Conservation (phyloP, 1,284 basidiomycete species). For the Cutaneotrichosporon daszewskae region DNA sequence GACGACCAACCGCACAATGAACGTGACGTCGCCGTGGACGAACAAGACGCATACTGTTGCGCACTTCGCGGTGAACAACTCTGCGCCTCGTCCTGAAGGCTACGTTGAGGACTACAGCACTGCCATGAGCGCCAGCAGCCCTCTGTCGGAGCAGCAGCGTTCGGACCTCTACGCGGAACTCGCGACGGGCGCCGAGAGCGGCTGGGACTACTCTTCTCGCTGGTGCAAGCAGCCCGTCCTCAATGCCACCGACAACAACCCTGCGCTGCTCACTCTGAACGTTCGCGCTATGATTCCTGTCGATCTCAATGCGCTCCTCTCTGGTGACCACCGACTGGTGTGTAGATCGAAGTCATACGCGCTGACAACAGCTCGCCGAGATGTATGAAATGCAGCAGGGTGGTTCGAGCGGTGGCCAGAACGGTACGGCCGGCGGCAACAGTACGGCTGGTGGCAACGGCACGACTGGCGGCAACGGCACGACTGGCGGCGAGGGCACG, state of each 20-base stretch:
- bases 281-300: conserved; percentile 65
- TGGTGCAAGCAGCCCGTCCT: conserved; percentile 53
- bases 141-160: conserved; percentile 59
- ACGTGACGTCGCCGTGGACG: conserved; percentile 68
- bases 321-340: conserved; percentile 55
- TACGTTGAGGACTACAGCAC: conserved; percentile 65
- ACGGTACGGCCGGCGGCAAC: not conserved
- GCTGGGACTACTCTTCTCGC: conserved; percentile 49
- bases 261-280: conserved; percentile 65
- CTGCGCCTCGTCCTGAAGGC: conserved; percentile 77
- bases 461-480: not conserved
- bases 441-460: not conserved
- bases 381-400: conserved; percentile 54
- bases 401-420: not conserved
- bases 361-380: conserved; percentile 53
- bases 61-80: conserved; percentile 69
- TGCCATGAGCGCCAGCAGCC: conserved; percentile 59
- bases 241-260: conserved; percentile 48
- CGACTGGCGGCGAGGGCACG: not conserved
- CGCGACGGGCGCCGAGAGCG: conserved; percentile 78
- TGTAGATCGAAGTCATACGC: conserved; percentile 31
- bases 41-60: conserved; percentile 59
- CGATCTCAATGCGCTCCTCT: conserved; percentile 75
- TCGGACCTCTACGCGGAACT: conserved; percentile 78
- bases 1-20: conserved; percentile 65